Percentiles rank a stretch among this genome's conserved stretches.
Conservation (phyloP, 1,139 yeast genomes). For the Yamadazyma mexicana region DNA sequence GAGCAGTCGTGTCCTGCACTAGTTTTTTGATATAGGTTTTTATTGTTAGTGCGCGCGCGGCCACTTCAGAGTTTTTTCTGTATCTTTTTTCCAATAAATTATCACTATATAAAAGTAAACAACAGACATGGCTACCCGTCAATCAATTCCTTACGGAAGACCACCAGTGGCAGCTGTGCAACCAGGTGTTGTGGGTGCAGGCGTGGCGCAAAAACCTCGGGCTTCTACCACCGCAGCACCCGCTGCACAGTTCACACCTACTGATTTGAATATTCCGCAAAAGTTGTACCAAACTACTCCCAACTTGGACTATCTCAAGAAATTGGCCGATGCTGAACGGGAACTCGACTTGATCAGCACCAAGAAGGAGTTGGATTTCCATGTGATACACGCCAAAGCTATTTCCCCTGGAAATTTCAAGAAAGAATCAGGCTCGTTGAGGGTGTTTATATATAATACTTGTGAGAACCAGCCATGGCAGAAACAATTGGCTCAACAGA, state of each 20-base stretch:
- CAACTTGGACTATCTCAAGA: slow-evolving; percentile 68
- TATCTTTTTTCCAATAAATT: slow-evolving; percentile 2
- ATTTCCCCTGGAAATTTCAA: slow-evolving; percentile 44
- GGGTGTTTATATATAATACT: slow-evolving; percentile 82
- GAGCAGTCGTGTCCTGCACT: too few species aligned
- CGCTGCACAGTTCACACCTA: slow-evolving; percentile 57
- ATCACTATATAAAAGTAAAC: slow-evolving; percentile 3
- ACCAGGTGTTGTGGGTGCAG: slow-evolving; percentile 3
- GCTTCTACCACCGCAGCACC: slow-evolving; percentile 41
- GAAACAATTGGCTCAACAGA: slow-evolving; percentile 34
- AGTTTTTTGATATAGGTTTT: too few species aligned
- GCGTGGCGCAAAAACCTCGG: slow-evolving; percentile 23
- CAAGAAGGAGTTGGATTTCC: slow-evolving; percentile 81
- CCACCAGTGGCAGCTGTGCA: slow-evolving; percentile 6
- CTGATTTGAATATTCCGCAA: slow-evolving; percentile 67
- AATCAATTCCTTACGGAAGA: slow-evolving; percentile 10
- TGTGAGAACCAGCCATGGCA: slow-evolving; percentile 95
- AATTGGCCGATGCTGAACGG: slow-evolving; percentile 74
- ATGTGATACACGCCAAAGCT: slow-evolving; percentile 61
- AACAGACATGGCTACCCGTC: slow-evolving; percentile 11
- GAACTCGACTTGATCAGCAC: slow-evolving; percentile 78
- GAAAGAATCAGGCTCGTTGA: slow-evolving; percentile 55
- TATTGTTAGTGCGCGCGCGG: too few species aligned
- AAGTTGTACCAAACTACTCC: slow-evolving; percentile 66
- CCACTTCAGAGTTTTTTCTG: background rate